Percentiles rank a stretch among this genome's conserved stretches.
These are phyloP conservation scores for Pseudocercospora musae DNA, from an alignment of 2,329 filamentous ascomycete species.

Conservation along the genomic window DNA sequence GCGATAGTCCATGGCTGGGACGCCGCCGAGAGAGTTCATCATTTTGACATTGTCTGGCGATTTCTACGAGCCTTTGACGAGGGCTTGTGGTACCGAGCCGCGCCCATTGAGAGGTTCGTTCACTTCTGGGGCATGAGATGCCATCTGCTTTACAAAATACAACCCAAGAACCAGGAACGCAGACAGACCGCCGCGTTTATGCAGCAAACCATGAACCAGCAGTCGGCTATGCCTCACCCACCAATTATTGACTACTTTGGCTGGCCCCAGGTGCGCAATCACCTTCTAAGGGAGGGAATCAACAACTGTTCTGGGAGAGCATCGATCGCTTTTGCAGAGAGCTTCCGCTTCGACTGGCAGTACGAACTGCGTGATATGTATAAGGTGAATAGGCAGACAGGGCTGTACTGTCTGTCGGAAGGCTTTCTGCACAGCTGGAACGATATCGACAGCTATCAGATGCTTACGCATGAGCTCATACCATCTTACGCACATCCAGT, in stretches of 20 bases:
- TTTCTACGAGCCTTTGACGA: slow-evolving; percentile 24
- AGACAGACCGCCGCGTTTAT: slow-evolving; percentile 13
- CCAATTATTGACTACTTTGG: slow-evolving; percentile 23
- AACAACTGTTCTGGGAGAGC: slow-evolving; percentile 13
- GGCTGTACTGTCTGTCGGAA: slow-evolving; percentile 20
- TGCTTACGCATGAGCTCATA: slow-evolving; percentile 16
- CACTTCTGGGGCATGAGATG: slow-evolving; percentile 22
- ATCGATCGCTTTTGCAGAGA: slow-evolving; percentile 21
- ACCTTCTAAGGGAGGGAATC: slow-evolving; percentile 16
- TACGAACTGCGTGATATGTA: slow-evolving; percentile 21
- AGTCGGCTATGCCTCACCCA: slow-evolving; percentile 4
- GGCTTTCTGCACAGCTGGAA: slow-evolving; percentile 17
- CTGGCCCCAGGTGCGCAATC: slow-evolving; percentile 23
- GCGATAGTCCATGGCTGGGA: slow-evolving; percentile 23
- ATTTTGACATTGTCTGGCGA: slow-evolving; percentile 26
- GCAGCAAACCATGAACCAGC: slow-evolving; percentile 16
- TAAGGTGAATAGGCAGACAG: slow-evolving; percentile 19
- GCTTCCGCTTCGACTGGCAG: slow-evolving; percentile 22
- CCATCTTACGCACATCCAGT: slow-evolving; percentile 19
- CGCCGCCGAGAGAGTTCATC: slow-evolving; percentile 22
- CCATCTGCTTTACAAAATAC: slow-evolving; percentile 23
- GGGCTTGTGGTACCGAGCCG: slow-evolving; percentile 23
- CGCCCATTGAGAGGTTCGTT: slow-evolving; percentile 16
- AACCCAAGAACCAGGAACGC: slow-evolving; percentile 21
- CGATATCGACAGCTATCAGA: slow-evolving; percentile 14